A percentile compares a stretch with the other conserved stretches of the same genome.
Conservation (phyloP, 768 basidiomycete species). For the Pseudohyphozyma bogoriensis region DNA sequence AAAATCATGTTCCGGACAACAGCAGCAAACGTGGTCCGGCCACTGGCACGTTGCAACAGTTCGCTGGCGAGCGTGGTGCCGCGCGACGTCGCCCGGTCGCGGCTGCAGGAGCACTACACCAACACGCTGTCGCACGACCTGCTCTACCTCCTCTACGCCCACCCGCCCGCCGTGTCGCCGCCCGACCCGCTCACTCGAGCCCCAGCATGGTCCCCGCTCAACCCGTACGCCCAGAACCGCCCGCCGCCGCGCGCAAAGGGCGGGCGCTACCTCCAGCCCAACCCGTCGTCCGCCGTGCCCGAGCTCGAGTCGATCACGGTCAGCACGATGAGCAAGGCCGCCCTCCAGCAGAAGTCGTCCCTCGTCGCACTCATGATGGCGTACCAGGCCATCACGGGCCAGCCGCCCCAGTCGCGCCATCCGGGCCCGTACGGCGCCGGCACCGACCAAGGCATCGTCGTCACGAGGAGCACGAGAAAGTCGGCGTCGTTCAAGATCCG, state of each 20-base stretch:
- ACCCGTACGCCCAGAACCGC: slow-evolving; percentile 75
- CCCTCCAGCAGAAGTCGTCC: slow-evolving; percentile 56
- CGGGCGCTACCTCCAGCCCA: slow-evolving; percentile 49
- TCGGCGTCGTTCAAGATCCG: slow-evolving; percentile 70
- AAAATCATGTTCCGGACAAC: too few relatives aligned
- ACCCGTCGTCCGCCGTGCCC: slow-evolving; percentile 52
- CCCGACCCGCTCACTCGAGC: slow-evolving; percentile 45
- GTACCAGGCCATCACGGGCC: slow-evolving; percentile 74
- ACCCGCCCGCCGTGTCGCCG: slow-evolving; percentile 51
- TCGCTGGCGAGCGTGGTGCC: too few relatives aligned
- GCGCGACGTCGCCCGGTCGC: slow-evolving; percentile 1
- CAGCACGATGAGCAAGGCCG: slow-evolving; percentile 76
- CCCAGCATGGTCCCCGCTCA: slow-evolving; percentile 48
- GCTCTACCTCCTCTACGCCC: slow-evolving; percentile 89
- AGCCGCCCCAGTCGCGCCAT: slow-evolving; percentile 44
- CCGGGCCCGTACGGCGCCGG: slow-evolving; percentile 24
- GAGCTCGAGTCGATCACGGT: slow-evolving; percentile 72
- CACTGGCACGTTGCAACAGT: too few relatives aligned
- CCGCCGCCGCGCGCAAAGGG: slow-evolving; percentile 55
- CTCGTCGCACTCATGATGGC: slow-evolving; percentile 81
- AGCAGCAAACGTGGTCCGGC: too few relatives aligned
- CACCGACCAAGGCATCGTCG: slow-evolving; percentile 57
- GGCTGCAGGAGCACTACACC: slow-evolving; percentile 60
- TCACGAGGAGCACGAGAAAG: slow-evolving; percentile 54
- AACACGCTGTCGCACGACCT: slow-evolving; percentile 71